Evolutionary conservation across 192 early-diverging fungal species (phyloP).

Genomic region (Coemansia sp.): DNA sequence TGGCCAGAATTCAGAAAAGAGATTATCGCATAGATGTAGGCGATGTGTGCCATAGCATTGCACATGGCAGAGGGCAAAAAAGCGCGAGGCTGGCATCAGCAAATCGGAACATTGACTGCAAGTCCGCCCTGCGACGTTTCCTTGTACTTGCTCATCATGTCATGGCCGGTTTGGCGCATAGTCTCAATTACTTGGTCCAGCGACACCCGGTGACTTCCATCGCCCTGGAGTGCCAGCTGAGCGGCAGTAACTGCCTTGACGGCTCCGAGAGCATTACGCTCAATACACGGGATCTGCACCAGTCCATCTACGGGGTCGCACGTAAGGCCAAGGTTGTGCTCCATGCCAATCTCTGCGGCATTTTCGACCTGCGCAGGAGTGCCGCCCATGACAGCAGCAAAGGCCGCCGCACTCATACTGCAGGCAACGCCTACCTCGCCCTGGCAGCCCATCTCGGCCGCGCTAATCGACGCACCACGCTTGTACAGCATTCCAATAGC

Average conservation of each 20-base stretch:
- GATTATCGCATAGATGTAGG: background rate
- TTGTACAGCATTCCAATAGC: conserved; percentile 98
- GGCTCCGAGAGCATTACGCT: conserved; percentile 89
- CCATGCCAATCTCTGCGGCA: conserved; percentile 96
- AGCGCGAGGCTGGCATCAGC: conserved; percentile 26
- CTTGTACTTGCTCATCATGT: conserved; percentile 97
- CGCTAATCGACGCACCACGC: conserved; percentile 88
- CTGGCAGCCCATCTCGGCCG: conserved; percentile 97
- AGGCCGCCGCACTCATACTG: conserved; percentile 93
- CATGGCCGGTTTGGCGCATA: conserved; percentile 87
- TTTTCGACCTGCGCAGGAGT: conserved; percentile 87
- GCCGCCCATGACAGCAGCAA: conserved; percentile 96
- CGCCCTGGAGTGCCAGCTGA: conserved; percentile 92
- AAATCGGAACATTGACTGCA: conserved; percentile 85
- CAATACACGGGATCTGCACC: conserved; percentile 96
- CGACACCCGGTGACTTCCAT: conserved; percentile 86
- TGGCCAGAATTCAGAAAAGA: background rate
- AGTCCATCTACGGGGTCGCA: conserved; percentile 90
- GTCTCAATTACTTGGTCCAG: conserved; percentile 94
- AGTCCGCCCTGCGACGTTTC: conserved; percentile 93
- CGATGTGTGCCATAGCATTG: background rate
- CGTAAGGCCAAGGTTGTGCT: conserved; percentile 79
- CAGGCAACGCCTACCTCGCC: conserved; percentile 98
- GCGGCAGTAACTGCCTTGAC: conserved; percentile 96
- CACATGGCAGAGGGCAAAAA: background rate